Base-by-base conservation (phyloP, 2,329 filamentous ascomycete species). In the Claviceps pusilla region DNA sequence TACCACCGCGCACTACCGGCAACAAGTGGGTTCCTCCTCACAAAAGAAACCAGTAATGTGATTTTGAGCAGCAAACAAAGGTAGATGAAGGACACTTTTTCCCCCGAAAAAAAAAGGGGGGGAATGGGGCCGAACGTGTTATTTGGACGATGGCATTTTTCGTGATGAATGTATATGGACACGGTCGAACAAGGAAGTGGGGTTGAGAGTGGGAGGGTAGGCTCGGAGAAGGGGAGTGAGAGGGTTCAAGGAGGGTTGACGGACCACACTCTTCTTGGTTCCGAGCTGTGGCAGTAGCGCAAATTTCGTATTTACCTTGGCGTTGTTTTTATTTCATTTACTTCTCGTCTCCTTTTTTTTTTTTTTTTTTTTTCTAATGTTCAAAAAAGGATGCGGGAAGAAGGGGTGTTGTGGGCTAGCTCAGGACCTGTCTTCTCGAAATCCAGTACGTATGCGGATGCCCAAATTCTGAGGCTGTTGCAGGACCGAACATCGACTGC, bases 21-120 rank as follows among this genome's bases (percentile, higher is more conserved):
- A 83, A 81, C 61, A 83, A 81, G 67, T 84, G 76, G 69, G 77
- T 83, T 62, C 80, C 80, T 61, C 69, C 68, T 61, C 68, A 72
- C 57, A 41, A 63, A 65, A 67, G 68, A 59, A 68, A 68, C 59
- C 65, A 68, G 63, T 59, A 59, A 54, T 62, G 52, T 59, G 11
- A n/a, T 33, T 33, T 16, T 48, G 29, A 19, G 24, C 14, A 16
- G 42, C 10, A 39, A 24, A 24, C 24, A 3, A 24, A 56, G 39
- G 37, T 16, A 16, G 12, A 41, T 16, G 3, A 41, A 41, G 12
- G 7, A 41, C 3, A 16, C 5, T 7, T 33, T 9, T 16, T 16
- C 14, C 7, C 16, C 37, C 12, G 16, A 41, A 41, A 7, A 43
- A 35, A 35, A 35, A 35, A 35, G 33, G 33, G 33, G 33, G 33